These are phyloP conservation scores for Helicocarpus griseus DNA, from an alignment of 2,329 filamentous ascomycete species.

Conservation along the genomic window DNA sequence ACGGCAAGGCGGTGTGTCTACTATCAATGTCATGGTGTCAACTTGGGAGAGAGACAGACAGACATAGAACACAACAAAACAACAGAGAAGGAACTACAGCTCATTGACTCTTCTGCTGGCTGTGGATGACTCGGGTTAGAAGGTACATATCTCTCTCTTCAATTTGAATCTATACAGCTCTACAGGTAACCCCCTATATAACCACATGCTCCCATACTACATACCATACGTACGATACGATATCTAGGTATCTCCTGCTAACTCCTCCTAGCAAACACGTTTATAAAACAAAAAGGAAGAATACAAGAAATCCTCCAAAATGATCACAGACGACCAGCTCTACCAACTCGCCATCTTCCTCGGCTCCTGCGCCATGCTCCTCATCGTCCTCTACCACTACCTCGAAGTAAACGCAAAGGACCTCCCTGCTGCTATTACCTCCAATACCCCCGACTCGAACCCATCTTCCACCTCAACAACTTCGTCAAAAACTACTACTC, in stretches of 20 bases:
- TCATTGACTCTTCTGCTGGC: background rate
- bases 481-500: background rate
- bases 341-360: constrained; percentile 91
- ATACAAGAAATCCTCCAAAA: constrained; percentile 38
- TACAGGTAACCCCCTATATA: too few relatives aligned
- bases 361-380: constrained; percentile 76
- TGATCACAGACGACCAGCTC: constrained; percentile 91
- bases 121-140: too few relatives aligned
- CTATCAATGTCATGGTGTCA: background rate
- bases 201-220: too few relatives aligned
- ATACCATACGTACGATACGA: too few relatives aligned
- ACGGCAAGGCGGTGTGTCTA: background rate
- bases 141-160: too few relatives aligned
- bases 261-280: background rate
- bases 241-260: background rate
- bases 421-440: constrained; percentile 19
- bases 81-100: background rate
- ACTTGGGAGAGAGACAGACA: background rate
- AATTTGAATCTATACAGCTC: too few relatives aligned
- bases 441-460: background rate
- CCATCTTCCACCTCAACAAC: background rate
- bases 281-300: background rate
- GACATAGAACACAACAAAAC: background rate
- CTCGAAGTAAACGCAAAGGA: constrained; percentile 83
- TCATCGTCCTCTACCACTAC: constrained; percentile 94